Percentiles rank a stretch among this genome's conserved stretches.
Conservation (phyloP, 352 stramenopile species). For the Globisporangium alternatum region DNA sequence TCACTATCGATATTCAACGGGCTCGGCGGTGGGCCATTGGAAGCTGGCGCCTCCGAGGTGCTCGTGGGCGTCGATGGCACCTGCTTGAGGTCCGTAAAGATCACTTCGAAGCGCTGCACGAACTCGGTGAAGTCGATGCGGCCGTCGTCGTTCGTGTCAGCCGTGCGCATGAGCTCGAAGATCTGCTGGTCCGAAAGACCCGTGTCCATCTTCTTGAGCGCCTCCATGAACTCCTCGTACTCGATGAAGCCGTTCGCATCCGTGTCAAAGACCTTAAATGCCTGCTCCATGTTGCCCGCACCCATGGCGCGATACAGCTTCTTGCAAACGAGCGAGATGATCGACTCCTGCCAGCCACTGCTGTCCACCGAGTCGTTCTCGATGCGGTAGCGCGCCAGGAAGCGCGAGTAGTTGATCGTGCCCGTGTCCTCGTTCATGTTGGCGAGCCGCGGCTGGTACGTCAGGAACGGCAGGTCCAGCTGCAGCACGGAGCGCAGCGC, state of each 20-base stretch:
- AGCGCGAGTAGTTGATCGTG: conserved; percentile 92
- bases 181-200: conserved; percentile 90
- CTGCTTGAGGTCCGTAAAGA: conserved; percentile 80
- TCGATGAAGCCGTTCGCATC: conserved; percentile 90
- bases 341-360: conserved; percentile 88
- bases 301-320: conserved; percentile 91
- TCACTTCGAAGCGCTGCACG: conserved; percentile 88
- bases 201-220: conserved; percentile 91
- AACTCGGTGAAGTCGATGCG: conserved; percentile 92
- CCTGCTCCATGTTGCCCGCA: conserved; percentile 83
- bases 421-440: conserved; percentile 77
- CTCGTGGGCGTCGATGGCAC: conserved; percentile 23
- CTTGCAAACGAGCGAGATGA: conserved; percentile 91
- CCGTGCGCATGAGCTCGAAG: conserved; percentile 92
- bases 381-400: conserved; percentile 92
- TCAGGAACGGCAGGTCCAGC: conserved; percentile 89
- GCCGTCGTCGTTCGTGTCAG: conserved; percentile 91
- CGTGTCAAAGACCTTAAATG: conserved; percentile 90
- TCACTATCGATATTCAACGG: conserved; percentile 22
- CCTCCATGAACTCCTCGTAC: conserved; percentile 92
- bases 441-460: conserved; percentile 87
- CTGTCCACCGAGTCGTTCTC: conserved; percentile 86
- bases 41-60: conserved; percentile 6
- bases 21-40: conserved; percentile 14
- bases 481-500: conserved; percentile 90